A percentile compares a stretch with the other conserved stretches of the same genome.
phyloP scores from a whole-genome alignment of 1,139 yeast species.

The Yamadazyma conglobata region DNA sequence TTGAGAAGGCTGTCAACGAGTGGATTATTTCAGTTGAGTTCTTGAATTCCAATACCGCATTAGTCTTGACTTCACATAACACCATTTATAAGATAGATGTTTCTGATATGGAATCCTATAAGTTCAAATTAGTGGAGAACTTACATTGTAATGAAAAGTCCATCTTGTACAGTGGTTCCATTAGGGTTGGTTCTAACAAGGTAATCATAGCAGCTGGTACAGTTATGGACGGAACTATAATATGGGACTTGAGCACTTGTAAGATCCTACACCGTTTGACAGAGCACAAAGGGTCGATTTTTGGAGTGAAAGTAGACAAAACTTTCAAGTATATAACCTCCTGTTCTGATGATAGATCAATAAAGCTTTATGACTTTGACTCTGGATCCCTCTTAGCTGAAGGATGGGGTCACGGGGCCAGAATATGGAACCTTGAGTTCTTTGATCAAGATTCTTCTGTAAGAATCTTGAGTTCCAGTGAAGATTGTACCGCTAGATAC shows the following conservation, averaged over 20 bases:
- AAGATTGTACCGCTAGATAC: slow-evolving; percentile 82
- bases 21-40: slow-evolving; percentile 73
- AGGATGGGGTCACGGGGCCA: slow-evolving; percentile 96
- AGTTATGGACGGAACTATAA: slow-evolving; percentile 79
- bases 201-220: slow-evolving; percentile 80
- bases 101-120: slow-evolving; percentile 6
- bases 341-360: slow-evolving; percentile 92
- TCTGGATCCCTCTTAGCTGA: slow-evolving; percentile 59
- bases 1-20: slow-evolving; percentile 59
- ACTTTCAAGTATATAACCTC: slow-evolving; percentile 59
- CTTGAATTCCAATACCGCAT: slow-evolving; percentile 31
- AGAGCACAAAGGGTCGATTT: slow-evolving; percentile 88
- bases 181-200: slow-evolving; percentile 42
- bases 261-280: slow-evolving; percentile 52
- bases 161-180: slow-evolving; percentile 81
- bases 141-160: slow-evolving; percentile 69
- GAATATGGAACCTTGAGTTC: slow-evolving; percentile 84
- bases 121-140: slow-evolving; percentile 30
- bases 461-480: slow-evolving; percentile 67
- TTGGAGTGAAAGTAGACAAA: slow-evolving; percentile 65
- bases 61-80: slow-evolving; percentile 79
- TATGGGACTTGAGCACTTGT: slow-evolving; percentile 61
- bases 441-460: slow-evolving; percentile 34
- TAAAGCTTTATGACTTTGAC: slow-evolving; percentile 65
- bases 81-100: slow-evolving; percentile 51